Evolutionary conservation across 441 rosid genomes (phyloP), one percentile per base, ranked within the genome.

Genomic region (Gossypium schwendimanii): DNA sequence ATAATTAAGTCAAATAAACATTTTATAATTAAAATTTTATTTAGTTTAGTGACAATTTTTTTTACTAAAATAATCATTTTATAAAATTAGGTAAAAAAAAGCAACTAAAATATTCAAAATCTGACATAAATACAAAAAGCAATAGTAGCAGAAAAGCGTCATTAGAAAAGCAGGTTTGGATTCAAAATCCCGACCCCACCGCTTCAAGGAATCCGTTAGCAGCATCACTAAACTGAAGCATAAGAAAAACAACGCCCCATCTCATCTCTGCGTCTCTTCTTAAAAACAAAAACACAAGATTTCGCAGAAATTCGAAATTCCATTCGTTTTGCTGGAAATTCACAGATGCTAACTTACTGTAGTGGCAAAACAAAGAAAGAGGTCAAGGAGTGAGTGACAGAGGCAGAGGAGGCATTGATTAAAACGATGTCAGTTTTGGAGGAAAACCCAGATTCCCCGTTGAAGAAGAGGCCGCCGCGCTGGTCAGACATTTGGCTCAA

Each of bases 401-500:
- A 63, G 62, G 21, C 9, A 36, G 39, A 60, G 64, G 2, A 54
- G 20, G 9, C 39, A 36, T 28, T 28, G 26, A 12, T 20, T 4
- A 2, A 64, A 61, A 73, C 75, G 44, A 93, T 90, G 96, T 84
- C 92, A 60, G 81, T 65, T 73, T 21, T 75, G 36, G 78, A 78
- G 36, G 82, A 80, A 79, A 80, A 77, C 69, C 80, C 86, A 20
- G 74, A 77, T 69, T 69, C 84, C 0, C 78, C 91, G 11, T 67
- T 77, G 79, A 85, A 76, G 86, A 84, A 81, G 80, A 84, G 83
- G 64, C 63, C 81, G 17, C 78, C 91, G 3, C 81, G 81, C 59
- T 90, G 95, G 98, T 89, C 97, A 0, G 84, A 86, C 63, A 74
- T 87, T 59, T 92, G 94, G 97, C 73, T 83, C 70, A 91, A 87